These are phyloP conservation scores for Endogone sp. DNA, from an alignment of 192 early-diverging fungal species.

Conservation along the genomic window DNA sequence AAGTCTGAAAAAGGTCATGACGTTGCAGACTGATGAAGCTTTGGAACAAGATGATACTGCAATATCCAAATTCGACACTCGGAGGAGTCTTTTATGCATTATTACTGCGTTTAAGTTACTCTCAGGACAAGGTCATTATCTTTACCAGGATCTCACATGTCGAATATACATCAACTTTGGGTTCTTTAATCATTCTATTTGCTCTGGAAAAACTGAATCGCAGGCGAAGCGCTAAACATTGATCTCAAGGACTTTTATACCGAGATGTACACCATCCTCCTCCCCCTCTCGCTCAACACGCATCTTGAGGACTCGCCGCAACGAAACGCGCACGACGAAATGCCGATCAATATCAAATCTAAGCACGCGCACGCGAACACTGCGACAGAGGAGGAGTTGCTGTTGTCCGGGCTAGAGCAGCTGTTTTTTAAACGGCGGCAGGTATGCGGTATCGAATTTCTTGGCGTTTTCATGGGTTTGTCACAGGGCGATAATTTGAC, in stretches of 20 bases:
- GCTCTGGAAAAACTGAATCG: too few relatives aligned
- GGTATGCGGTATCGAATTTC: constrained; percentile 22
- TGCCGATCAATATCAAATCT: constrained; percentile 26
- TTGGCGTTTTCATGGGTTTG: not conserved
- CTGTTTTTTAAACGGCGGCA: constrained; percentile 77
- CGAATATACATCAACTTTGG: too few relatives aligned
- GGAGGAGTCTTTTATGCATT: constrained; percentile 81
- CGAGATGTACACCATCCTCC: constrained; percentile 76
- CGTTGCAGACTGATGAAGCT: constrained; percentile 50
- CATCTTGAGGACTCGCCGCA: constrained; percentile 52
- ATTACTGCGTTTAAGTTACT: constrained; percentile 87
- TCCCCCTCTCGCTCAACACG: constrained; percentile 62
- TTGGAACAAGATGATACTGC: constrained; percentile 36
- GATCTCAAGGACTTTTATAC: constrained; percentile 91
- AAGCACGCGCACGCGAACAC: constrained; percentile 27
- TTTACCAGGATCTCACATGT: not conserved
- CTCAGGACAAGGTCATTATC: constrained; percentile 67
- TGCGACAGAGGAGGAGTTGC: constrained; percentile 73
- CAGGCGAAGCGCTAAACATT: constrained; percentile 85
- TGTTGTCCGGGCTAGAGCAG: constrained; percentile 79
- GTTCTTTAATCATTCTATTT: too few relatives aligned
- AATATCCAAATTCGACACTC: constrained; percentile 44
- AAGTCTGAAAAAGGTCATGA: constrained; percentile 79
- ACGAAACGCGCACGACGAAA: constrained; percentile 20
- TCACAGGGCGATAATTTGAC: not conserved